Percentiles rank a stretch among this genome's conserved stretches.
These are phyloP conservation scores for Drechslera avenae DNA, from an alignment of 2,329 filamentous ascomycete genomes.

Conservation along the genomic window DNA sequence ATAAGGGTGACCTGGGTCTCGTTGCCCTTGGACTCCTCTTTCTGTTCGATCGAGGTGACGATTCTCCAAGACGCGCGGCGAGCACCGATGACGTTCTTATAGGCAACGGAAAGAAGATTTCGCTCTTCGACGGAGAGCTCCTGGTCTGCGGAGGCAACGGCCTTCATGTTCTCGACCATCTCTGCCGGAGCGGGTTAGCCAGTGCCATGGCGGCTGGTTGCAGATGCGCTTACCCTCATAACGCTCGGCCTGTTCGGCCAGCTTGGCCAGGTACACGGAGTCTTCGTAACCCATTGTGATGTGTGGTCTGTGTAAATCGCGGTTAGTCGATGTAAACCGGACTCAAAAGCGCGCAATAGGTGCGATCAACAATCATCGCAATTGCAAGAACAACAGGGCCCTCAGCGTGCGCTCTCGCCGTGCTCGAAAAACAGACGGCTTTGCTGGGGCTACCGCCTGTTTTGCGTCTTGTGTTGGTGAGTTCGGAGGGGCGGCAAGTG, in stretches of 20 bases:
- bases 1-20: slow-evolving; percentile 94
- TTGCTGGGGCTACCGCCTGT: not conserved
- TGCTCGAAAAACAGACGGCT: slow-evolving; percentile 13
- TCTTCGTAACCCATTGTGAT: slow-evolving; percentile 97
- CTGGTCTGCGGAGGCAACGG: slow-evolving; percentile 80
- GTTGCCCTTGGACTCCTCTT: slow-evolving; percentile 98
- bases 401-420: slow-evolving; percentile 25
- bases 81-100: slow-evolving; percentile 99
- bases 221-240: slow-evolving; percentile 78
- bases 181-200: slow-evolving; percentile 61
- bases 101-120: slow-evolving; percentile 96
- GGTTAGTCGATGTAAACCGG: slow-evolving; percentile 31
- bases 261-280: slow-evolving; percentile 99
- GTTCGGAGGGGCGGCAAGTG: slow-evolving; percentile 9
- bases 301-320: slow-evolving; percentile 30
- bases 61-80: slow-evolving; percentile 99
- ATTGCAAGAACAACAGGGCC: slow-evolving; percentile 21
- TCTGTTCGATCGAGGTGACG: slow-evolving; percentile 99
- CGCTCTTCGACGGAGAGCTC: slow-evolving; percentile 83
- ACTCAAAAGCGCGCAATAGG: slow-evolving; percentile 17
- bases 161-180: slow-evolving; percentile 99
- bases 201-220: slow-evolving; percentile 5
- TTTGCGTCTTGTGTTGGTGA: not conserved
- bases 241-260: slow-evolving; percentile 99
- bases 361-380: slow-evolving; percentile 16